Base-by-base conservation (phyloP, 2,329 filamentous ascomycete species). In the Pezicula rhizophila region DNA sequence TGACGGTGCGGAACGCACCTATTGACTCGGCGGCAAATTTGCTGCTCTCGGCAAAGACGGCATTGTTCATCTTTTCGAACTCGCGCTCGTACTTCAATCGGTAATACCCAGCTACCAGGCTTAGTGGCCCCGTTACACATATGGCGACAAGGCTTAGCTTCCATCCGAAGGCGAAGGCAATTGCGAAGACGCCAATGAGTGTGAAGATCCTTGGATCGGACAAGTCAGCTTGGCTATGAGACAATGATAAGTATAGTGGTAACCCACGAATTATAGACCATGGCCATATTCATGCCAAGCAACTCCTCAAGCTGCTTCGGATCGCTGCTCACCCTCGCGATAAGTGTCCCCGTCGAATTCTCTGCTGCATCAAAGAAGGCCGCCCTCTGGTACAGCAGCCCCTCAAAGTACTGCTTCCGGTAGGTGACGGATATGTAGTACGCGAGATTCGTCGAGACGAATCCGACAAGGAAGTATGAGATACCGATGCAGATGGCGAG, bases 161-260 rank as follows among this genome's bases (percentile, higher is more conserved):
- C 87, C 87, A 90, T 1, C 83, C 82, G 60, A 84, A 88, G 6
- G 75, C 71, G 56, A 87, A 88, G 1, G 84, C 75, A 46, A 90
- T 84, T 39, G 75, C 68, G 14, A 87, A 67, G 4, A 79, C 58
- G 6, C 89, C 66, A 39, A 79, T 84, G 62, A 87, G 84, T n/a
- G 85, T 62, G 5, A 82, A 79, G 18, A 84, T 78, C 52, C n/a
- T n/a, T n/a, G n/a, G n/a, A n/a, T n/a, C n/a, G n/a, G n/a, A n/a
- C n/a, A n/a, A n/a, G n/a, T n/a, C n/a, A n/a, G n/a, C n/a, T n/a
- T n/a, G n/a, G n/a, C n/a, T n/a, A n/a, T n/a, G n/a, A n/a, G n/a
- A n/a, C n/a, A n/a, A n/a, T n/a, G n/a, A n/a, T n/a, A n/a, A n/a
- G n/a, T n/a, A n/a, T n/a, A n/a, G n/a, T n/a, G n/a, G n/a, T n/a